Evolutionary conservation across 441 rosid genomes (phyloP).

Genomic region (Geranium incanum): DNA sequence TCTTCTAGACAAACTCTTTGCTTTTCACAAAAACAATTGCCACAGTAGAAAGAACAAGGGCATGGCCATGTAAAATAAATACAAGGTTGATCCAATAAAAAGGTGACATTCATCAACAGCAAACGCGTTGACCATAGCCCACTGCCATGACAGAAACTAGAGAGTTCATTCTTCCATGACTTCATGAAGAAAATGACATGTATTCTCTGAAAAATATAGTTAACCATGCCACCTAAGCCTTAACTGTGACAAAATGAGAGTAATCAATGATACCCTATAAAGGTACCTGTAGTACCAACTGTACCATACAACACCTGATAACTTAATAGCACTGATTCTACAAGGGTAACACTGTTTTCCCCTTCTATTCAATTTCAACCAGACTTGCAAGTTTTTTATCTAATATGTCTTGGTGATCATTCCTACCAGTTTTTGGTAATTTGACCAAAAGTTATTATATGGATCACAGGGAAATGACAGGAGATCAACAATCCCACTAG

Average conservation of each 20-base stretch:
- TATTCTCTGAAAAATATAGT: conserved; percentile 5
- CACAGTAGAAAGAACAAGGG: not conserved
- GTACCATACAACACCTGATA: not conserved
- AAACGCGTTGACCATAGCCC: not conserved
- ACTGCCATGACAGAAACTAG: conserved; percentile 1
- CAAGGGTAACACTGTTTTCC: not conserved
- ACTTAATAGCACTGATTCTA: not conserved
- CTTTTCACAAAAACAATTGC: not conserved
- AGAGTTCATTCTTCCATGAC: not conserved
- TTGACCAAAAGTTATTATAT: not conserved
- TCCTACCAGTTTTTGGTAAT: not conserved
- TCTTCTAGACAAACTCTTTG: not conserved
- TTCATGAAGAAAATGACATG: not conserved
- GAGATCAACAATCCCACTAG: not conserved
- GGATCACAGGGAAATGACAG: not conserved
- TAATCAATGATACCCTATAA: not conserved
- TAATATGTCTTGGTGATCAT: conserved; percentile 1
- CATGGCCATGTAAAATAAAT: not conserved
- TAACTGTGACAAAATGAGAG: not conserved
- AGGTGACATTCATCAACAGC: conserved; percentile 1
- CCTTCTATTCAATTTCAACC: not conserved
- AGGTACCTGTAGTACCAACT: not conserved
- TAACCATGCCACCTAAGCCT: not conserved
- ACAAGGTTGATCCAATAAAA: not conserved
- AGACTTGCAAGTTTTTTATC: not conserved